Conservation (phyloP, 139 green algal species). For the Micractinium sp. region DNA sequence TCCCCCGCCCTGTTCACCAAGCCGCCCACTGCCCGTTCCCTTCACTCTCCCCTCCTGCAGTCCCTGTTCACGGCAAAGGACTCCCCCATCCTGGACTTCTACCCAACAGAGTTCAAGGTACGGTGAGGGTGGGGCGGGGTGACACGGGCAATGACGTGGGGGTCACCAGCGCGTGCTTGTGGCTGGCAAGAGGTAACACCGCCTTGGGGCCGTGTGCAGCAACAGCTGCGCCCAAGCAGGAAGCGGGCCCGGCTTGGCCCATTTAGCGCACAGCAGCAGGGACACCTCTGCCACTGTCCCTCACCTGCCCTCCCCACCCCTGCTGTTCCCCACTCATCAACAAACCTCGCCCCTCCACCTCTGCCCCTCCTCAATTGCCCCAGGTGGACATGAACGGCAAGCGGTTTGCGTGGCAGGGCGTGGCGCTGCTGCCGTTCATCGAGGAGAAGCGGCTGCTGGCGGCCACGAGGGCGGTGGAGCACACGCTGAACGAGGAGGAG, state of each 20-base stretch:
- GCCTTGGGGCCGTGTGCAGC: no score
- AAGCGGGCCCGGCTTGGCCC: no score
- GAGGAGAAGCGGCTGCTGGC: conserved; percentile 84
- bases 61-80: conserved; percentile 81
- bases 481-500: conserved; percentile 71
- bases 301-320: no score
- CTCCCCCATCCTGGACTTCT: conserved; percentile 98
- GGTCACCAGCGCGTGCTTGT: no score
- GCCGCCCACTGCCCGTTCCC: background rate
- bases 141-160: no score
- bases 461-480: conserved; percentile 62
- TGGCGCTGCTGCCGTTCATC: conserved; percentile 99
- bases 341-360: no score
- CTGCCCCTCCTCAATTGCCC: background rate
- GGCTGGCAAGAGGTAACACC: no score
- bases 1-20: background rate
- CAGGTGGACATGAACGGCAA: conserved; percentile 98
- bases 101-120: conserved; percentile 88
- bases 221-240: background rate
- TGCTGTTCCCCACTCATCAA: background rate
- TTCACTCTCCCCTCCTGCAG: conserved; percentile 32
- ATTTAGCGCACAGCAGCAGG: no score
- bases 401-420: conserved; percentile 96
- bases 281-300: background rate
- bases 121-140: no score